Base-by-base conservation (phyloP, 306 rosid genomes). In the Abrus pulchellus region DNA sequence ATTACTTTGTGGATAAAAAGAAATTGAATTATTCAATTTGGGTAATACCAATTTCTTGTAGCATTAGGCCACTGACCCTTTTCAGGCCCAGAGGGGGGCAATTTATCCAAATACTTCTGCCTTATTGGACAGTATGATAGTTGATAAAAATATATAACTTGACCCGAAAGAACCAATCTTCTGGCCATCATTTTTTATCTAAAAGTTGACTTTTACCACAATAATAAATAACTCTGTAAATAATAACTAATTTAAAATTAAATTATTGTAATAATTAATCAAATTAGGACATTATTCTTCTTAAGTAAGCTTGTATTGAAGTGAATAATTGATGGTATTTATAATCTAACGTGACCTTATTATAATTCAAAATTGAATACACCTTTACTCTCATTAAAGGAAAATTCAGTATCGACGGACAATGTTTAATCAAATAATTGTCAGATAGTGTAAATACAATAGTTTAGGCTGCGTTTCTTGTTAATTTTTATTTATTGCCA, bases 11-110 rank as follows among this genome's bases (percentile, higher is more conserved):
- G 33, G 6, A 57, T 75, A 55, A 78, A 36, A 80, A 57, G 44
- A 36, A 36, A 66, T 63, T 73, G 74, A 57, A 68, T 63, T 63
- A 76, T 79, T 82, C 80, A 73, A 77, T 57, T 77, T 83, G 79
- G 41, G 75, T 29, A 52, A 48, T 83, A 54, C 14, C 27, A 59
- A 56, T 67, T 78, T 56, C 54, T 67, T 65, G 65, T 55, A 34
- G 62, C 47, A 82, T 61, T 71, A 71, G 47, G 40, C 74, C 68
- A 60, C 45, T 76, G 28, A 67, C 32, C 56, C 43, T 14, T 45
- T 10, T 11, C 32, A 45, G 38, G 20, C 28, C 28, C 57, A 8
- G 2, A 27, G 38, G 10, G 9, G 55, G 62, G 49, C 8, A 71
- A 50, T 27, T 44, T 43, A 13, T 69, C 64, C 40, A 9, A 12